A percentile compares a stretch with the other conserved stretches of the same genome.
Conservation (phyloP, 176 grass and related monocot species). For the Oryza punctata region DNA sequence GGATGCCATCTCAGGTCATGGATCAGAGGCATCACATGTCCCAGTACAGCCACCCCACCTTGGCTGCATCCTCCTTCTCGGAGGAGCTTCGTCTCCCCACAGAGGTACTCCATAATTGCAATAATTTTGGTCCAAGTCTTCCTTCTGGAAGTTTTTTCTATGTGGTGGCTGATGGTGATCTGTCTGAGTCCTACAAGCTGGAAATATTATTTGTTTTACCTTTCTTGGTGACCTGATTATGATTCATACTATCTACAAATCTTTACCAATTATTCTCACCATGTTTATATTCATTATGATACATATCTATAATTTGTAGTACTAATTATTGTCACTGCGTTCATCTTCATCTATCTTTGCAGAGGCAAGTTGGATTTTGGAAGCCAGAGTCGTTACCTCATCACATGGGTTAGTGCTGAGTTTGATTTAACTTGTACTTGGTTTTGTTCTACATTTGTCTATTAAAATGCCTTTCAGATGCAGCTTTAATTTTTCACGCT, state of each 20-base stretch:
- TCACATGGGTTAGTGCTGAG: conserved; percentile 54
- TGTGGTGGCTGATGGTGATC: conserved; percentile 23
- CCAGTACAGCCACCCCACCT: conserved; percentile 39
- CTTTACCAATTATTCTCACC: conserved; percentile 28
- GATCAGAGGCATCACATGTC: conserved; percentile 64
- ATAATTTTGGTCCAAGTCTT: conserved; percentile 18
- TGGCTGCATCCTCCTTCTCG: conserved; percentile 62
- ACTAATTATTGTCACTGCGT: conserved; percentile 25
- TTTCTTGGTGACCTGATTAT: conserved; percentile 3
- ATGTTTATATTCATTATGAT: conserved; percentile 9
- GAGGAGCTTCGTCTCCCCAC: conserved; percentile 66
- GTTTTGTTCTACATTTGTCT: conserved; percentile 4
- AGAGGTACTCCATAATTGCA: conserved; percentile 54
- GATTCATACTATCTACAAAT: conserved; percentile 21
- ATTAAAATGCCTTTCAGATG: conserved; percentile 1
- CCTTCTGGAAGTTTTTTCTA: not conserved
- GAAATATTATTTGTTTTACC: conserved; percentile 7
- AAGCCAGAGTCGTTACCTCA: conserved; percentile 61
- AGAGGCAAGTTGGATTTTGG: conserved; percentile 91
- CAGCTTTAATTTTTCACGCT: not conserved
- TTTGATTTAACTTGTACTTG: conserved; percentile 6
- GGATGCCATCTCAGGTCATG: conserved; percentile 74
- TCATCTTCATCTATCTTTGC: conserved; percentile 26
- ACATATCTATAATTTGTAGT: conserved; percentile 9
- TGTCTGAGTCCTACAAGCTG: not conserved